phyloP scores from a whole-genome alignment of 2,329 filamentous ascomycete species.

The Alternaria triticina region DNA sequence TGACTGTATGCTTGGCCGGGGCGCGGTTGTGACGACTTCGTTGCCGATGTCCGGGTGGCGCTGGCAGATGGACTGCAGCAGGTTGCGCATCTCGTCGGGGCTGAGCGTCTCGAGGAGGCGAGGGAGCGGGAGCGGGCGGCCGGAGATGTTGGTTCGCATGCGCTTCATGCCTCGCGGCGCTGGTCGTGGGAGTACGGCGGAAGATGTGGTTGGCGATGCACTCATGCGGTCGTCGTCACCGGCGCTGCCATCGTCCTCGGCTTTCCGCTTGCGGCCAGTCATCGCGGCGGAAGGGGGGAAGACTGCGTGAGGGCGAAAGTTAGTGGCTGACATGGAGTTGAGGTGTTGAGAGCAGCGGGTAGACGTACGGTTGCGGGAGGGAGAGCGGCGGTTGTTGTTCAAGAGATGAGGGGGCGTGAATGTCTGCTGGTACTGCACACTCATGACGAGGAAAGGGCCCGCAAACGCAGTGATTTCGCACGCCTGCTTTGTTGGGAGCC shows the following conservation, averaged over 20 bases:
- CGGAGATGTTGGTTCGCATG: constrained; percentile 71
- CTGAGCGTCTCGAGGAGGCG: constrained; percentile 95
- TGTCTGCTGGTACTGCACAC: constrained; percentile 63
- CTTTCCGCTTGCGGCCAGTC: constrained; percentile 80
- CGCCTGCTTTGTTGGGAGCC: constrained; percentile 16
- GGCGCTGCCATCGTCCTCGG: constrained; percentile 67
- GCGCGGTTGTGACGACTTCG: constrained; percentile 83
- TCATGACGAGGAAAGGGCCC: constrained; percentile 56
- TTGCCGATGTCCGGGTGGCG: constrained; percentile 83
- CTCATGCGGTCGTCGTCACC: constrained; percentile 84
- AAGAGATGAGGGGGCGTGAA: constrained; percentile 68
- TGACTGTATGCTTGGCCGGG: constrained; percentile 82
- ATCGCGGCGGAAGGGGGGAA: constrained; percentile 50
- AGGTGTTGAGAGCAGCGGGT: constrained; percentile 10
- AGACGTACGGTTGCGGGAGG: constrained; percentile 64
- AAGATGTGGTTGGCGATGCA: constrained; percentile 83
- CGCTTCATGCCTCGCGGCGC: constrained; percentile 65
- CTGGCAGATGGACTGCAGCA: constrained; percentile 91
- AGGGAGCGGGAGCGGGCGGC: constrained; percentile 68
- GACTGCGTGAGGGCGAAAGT: constrained; percentile 27
- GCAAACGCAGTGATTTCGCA: constrained; percentile 26
- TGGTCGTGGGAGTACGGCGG: constrained; percentile 72
- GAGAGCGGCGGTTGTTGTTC: constrained; percentile 62
- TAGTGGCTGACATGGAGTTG: constrained; percentile 13
- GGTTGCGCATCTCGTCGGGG: constrained; percentile 78